Evolutionary conservation across 495 filamentous ascomycete species (phyloP), one percentile per base, ranked within the genome.

Genomic region (Penicillium coffeae): DNA sequence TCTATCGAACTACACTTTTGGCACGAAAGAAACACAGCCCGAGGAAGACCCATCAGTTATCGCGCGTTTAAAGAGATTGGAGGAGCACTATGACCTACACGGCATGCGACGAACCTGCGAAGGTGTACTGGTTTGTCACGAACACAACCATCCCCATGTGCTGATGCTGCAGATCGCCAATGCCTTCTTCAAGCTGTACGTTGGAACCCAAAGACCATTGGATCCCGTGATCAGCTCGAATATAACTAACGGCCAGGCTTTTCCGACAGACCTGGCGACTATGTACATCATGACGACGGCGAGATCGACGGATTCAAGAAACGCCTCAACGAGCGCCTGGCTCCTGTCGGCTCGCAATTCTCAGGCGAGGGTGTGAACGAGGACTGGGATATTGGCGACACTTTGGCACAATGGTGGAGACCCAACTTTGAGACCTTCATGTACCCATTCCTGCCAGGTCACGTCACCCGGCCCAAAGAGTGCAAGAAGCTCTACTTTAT

Each of bases 341-440:
- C 92, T 0, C 93, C 93, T 0, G 88, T 92, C 4, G 90, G 91
- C 22, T 86, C 83, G 32, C 84, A 94, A 42, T 89, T 91, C 69
- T 86, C 84, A 33, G 89, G 90, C 46, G 84, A 93, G 64, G 88
- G 89, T 50, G 88, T 88, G 6, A 89, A 86, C 48, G 81, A 86
- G 48, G 89, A 94, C 54, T 98, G 93, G 93, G 78, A 94, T 62
- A 85, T 98, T 63, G 88, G 86, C 48, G 91, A 96, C 58, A 94
- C 90, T 3, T 78, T 98, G 38, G 92, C 93, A 32, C 90, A 95
- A 72, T 98, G 94, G 93, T 98, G 90, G 90, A 77, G 93, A 21
- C 93, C 93, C 35, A 97, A 96, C 71, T 96, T 97, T 61, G 93
- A 98, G 74, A 98, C 93, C 1, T 97, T 96, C 75, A 96, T 96